phyloP scores from a whole-genome alignment of 78 protist species.

The Dictyostelium firmibasis region DNA sequence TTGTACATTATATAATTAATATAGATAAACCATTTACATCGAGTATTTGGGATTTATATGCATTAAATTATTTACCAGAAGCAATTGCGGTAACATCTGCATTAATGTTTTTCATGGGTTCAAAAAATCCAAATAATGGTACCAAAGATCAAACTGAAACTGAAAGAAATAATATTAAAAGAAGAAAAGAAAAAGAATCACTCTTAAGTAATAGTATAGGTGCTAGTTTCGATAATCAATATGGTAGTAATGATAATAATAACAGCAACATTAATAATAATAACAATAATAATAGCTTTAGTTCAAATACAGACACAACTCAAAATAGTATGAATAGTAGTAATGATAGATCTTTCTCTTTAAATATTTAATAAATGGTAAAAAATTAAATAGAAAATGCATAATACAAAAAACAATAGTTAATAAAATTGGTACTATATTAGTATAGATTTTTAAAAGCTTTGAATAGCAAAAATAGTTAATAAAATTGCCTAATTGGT shows the following conservation, averaged over 20 bases:
- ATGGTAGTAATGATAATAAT: background rate
- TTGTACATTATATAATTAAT: slow-evolving; percentile 52
- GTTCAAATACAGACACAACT: background rate
- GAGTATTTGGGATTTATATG: slow-evolving; percentile 57
- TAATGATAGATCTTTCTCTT: background rate
- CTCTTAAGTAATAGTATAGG: slow-evolving; percentile 2
- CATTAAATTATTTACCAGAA: slow-evolving; percentile 69
- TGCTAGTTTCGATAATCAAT: background rate
- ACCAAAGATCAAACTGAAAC: slow-evolving; percentile 9
- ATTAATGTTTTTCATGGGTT: slow-evolving; percentile 26
- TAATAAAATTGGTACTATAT: background rate
- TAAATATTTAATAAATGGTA: background rate
- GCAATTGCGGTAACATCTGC: slow-evolving; percentile 68
- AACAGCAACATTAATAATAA: background rate
- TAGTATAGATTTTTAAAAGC: background rate
- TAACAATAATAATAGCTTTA: background rate
- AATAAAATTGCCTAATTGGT: too few species aligned
- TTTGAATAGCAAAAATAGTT: too few species aligned
- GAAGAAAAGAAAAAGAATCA: slow-evolving; percentile 51
- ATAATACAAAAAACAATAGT: background rate
- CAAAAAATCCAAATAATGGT: background rate
- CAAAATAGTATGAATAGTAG: background rate
- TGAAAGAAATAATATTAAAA: slow-evolving; percentile 38
- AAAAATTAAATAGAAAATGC: too few species aligned
- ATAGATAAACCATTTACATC: slow-evolving; percentile 16